Evolutionary conservation across 768 basidiomycete genomes (phyloP).

Genomic region (Fomitopsis pulvina): DNA sequence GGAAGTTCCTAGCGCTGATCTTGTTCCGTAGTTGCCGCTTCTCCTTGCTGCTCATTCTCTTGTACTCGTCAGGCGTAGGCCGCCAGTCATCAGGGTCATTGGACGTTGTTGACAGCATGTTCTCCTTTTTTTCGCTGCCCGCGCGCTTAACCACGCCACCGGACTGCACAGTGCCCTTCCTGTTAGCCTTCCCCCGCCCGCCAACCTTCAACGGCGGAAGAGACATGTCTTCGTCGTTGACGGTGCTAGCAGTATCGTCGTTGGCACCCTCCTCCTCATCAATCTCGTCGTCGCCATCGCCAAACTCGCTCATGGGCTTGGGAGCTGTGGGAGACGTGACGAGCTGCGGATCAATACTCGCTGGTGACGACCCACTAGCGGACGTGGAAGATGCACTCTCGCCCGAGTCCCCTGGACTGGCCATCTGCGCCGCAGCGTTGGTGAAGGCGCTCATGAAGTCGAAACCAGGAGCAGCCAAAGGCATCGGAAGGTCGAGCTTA

Average conservation of each 20-base stretch:
- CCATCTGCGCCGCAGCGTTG: constrained; percentile 16
- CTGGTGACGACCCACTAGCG: constrained; percentile 19
- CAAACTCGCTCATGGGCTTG: constrained; percentile 34
- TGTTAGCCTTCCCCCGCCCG: constrained; percentile 28
- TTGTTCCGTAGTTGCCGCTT: constrained; percentile 96
- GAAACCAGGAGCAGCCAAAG: constrained; percentile 22
- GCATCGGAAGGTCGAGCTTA: constrained; percentile 20
- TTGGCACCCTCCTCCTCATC: constrained; percentile 26
- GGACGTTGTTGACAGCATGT: constrained; percentile 18
- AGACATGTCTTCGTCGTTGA: constrained; percentile 31
- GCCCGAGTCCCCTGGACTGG: constrained; percentile 24
- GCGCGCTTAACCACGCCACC: constrained; percentile 69
- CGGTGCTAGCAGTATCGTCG: constrained; percentile 12
- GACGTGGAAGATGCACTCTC: constrained; percentile 10
- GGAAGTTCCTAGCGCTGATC: constrained; percentile 91
- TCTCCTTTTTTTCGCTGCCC: constrained; percentile 29
- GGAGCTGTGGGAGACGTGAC: constrained; percentile 57
- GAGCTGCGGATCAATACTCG: constrained; percentile 69
- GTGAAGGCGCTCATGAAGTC: constrained; percentile 35
- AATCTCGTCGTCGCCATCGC: constrained; percentile 29
- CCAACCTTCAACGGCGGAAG: constrained; percentile 51
- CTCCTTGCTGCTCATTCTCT: constrained; percentile 92
- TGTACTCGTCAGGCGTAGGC: constrained; percentile 87
- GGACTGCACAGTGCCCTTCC: constrained; percentile 61
- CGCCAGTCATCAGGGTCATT: constrained; percentile 72